phyloP scores from a whole-genome alignment of 129 eudicot species.

The Tanacetum coccineum region DNA sequence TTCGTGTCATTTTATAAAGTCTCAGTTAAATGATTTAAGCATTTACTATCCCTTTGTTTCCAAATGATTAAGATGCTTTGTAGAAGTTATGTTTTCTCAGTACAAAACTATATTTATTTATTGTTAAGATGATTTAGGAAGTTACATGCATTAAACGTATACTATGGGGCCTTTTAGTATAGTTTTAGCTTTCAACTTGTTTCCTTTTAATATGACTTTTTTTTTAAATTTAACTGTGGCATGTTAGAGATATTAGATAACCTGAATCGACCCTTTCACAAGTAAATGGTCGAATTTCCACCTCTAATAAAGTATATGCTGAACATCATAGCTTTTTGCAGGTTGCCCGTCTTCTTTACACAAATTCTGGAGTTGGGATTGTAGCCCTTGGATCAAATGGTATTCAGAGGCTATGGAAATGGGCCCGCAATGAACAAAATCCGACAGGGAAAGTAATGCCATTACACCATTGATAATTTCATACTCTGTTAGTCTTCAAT shows the following conservation, averaged over 20 bases:
- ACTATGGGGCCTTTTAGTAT: too few species aligned
- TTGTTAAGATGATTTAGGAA: not conserved
- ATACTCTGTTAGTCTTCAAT: not conserved
- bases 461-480: not conserved
- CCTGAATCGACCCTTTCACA: not conserved
- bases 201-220: not conserved
- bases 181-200: not conserved
- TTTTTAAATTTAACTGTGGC: not conserved
- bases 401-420: constrained; percentile 78
- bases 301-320: constrained; percentile 6
- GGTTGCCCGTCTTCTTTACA: constrained; percentile 85
- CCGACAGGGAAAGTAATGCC: constrained; percentile 62
- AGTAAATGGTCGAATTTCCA: not conserved
- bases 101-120: too few species aligned
- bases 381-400: constrained; percentile 86
- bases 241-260: not conserved
- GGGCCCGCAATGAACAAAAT: constrained; percentile 74
- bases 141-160: not conserved
- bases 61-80: too few species aligned
- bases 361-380: constrained; percentile 83
- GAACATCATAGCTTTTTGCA: constrained; percentile 19
- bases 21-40: too few species aligned
- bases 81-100: too few species aligned
- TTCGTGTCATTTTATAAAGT: too few species aligned
- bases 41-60: too few species aligned